These are phyloP conservation scores for Fusarium verrucosum DNA, from an alignment of 2,329 filamentous ascomycete genomes.

Conservation along the genomic window DNA sequence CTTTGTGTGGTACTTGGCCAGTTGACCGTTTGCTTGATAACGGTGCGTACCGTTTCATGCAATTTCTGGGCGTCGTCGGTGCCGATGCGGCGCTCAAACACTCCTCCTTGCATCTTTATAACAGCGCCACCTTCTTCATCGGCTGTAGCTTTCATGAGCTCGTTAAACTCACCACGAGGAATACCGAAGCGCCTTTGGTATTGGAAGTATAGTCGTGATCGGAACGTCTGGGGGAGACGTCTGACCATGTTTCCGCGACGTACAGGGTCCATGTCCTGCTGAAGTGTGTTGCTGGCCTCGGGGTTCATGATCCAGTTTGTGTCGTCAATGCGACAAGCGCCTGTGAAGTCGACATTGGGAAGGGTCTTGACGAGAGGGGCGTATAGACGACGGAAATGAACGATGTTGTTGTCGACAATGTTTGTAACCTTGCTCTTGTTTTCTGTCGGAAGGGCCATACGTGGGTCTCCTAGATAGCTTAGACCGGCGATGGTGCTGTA, in stretches of 20 bases:
- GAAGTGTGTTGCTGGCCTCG: constrained; percentile 71
- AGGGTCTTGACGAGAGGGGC: constrained; percentile 88
- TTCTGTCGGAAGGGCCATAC: constrained; percentile 90
- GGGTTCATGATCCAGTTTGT: constrained; percentile 54
- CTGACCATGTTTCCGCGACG: constrained; percentile 97
- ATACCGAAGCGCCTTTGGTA: constrained; percentile 93
- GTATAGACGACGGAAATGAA: constrained; percentile 92
- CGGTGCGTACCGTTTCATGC: constrained; percentile 73
- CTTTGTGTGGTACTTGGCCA: constrained; percentile 94
- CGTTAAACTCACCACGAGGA: constrained; percentile 81
- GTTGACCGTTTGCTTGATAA: constrained; percentile 86
- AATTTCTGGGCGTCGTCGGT: constrained; percentile 72
- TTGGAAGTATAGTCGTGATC: constrained; percentile 89
- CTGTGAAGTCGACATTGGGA: constrained; percentile 83
- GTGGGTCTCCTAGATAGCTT: constrained; percentile 94
- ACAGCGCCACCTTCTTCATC: constrained; percentile 76
- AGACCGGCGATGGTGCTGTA: constrained; percentile 93
- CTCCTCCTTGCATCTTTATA: constrained; percentile 78
- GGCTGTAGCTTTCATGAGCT: constrained; percentile 80
- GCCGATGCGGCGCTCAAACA: constrained; percentile 87
- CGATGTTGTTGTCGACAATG: constrained; percentile 90
- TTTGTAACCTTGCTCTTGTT: constrained; percentile 93
- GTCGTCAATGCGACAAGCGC: constrained; percentile 56
- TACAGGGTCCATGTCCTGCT: constrained; percentile 91
- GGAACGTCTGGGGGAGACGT: constrained; percentile 85